phyloP scores from a whole-genome alignment of 78 protist species.

The Chrysochromulina parva region DNA sequence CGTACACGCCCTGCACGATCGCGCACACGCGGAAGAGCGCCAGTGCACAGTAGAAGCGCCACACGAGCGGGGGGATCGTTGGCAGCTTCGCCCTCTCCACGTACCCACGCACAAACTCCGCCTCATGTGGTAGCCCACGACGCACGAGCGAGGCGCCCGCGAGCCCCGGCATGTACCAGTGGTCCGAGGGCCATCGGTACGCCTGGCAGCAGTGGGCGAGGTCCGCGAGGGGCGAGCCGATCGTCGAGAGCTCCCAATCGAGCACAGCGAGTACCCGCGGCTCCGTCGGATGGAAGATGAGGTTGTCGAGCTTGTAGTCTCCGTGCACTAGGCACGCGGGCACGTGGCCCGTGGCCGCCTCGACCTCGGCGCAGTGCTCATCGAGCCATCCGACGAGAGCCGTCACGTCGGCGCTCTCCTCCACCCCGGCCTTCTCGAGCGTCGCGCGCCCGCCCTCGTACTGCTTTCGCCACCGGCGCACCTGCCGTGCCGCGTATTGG shows the following conservation, averaged over 20 bases:
- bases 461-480: not conserved
- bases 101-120: not conserved
- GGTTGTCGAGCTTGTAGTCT: conserved; percentile 68
- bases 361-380: not conserved
- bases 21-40: conserved; percentile 56
- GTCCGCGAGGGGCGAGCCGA: conserved; percentile 69
- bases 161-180: too few relatives aligned
- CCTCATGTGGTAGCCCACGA: not conserved
- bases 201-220: conserved; percentile 51
- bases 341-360: not conserved
- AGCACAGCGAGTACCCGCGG: conserved; percentile 61
- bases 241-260: conserved; percentile 76
- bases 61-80: not conserved
- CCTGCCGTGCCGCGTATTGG: conserved; percentile 14
- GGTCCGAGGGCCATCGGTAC: conserved; percentile 23
- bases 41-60: not conserved
- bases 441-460: not conserved
- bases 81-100: not conserved
- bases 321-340: conserved; percentile 57
- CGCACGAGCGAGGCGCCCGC: not conserved
- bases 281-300: conserved; percentile 61
- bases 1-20: conserved; percentile 65
- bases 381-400: not conserved
- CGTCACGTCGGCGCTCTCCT: not conserved
- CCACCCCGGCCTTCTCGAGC: not conserved